Conservation (phyloP, 495 filamentous ascomycete genomes). For the Clohesyomyces aquaticus region DNA sequence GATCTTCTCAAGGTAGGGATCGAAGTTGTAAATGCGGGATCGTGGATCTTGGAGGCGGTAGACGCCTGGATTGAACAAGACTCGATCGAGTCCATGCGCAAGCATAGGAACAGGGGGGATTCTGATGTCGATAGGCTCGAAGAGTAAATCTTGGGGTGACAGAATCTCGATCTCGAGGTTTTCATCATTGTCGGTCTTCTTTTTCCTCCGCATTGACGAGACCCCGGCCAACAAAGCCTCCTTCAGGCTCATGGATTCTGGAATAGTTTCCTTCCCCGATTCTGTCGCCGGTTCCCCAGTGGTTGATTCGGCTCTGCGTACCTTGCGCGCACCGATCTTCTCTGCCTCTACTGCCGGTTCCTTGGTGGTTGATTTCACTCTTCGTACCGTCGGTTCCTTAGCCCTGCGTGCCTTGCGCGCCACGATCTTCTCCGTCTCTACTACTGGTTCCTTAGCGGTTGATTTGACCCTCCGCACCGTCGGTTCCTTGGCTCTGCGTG, state of each 20-base stretch:
- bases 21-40: conserved; percentile 90
- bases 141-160: conserved; percentile 22
- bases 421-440: no score
- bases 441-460: no score
- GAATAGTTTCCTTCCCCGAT: no score
- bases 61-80: conserved; percentile 93
- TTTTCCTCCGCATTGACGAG: conserved; percentile 1
- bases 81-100: conserved; percentile 81
- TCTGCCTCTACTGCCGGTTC: no score
- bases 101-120: conserved; percentile 69
- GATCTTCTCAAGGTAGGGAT: conserved; percentile 87
- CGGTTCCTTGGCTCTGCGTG: no score
- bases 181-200: background rate
- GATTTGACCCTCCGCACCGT: no score
- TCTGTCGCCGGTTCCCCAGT: background rate
- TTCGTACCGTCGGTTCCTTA: no score
- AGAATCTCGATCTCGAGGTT: conserved; percentile 25
- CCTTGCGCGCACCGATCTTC: no score
- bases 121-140: conserved; percentile 55
- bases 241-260: conserved; percentile 16
- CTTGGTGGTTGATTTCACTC: no score
- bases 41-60: conserved; percentile 89
- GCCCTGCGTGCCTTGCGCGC: no score
- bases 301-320: background rate
- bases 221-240: conserved; percentile 7